Conservation (phyloP, 768 basidiomycete species). For the Cytidiella melzeri region DNA sequence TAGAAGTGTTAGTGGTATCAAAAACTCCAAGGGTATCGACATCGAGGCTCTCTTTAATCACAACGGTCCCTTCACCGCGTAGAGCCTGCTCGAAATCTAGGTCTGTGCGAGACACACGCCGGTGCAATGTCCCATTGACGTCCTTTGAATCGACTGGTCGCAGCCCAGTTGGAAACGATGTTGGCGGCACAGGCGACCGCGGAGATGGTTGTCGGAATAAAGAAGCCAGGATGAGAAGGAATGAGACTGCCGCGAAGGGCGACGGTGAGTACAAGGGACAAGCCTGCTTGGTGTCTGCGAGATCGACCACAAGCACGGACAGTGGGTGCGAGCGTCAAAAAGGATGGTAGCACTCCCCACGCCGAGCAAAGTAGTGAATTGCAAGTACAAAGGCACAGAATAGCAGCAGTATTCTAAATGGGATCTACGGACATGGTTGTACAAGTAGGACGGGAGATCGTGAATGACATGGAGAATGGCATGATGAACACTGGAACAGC, state of each 20-base stretch:
- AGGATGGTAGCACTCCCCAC: not conserved
- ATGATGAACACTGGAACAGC: slow-evolving; percentile 6
- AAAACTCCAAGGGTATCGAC: slow-evolving; percentile 59
- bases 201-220: slow-evolving; percentile 49
- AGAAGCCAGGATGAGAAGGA: slow-evolving; percentile 52
- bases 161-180: slow-evolving; percentile 44
- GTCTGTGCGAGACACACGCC: slow-evolving; percentile 66
- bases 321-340: not conserved
- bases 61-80: slow-evolving; percentile 57
- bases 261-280: not conserved
- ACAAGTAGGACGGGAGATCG: slow-evolving; percentile 4
- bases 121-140: slow-evolving; percentile 29
- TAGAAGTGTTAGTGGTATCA: slow-evolving; percentile 31
- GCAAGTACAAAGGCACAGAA: not conserved
- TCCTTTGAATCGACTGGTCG: slow-evolving; percentile 55
- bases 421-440: slow-evolving; percentile 10
- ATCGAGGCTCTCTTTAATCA: slow-evolving; percentile 67
- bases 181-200: slow-evolving; percentile 37
- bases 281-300: not conserved
- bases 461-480: slow-evolving; percentile 5
- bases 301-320: not conserved
- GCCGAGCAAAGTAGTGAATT: not conserved
- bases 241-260: slow-evolving; percentile 5
- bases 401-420: slow-evolving; percentile 1
- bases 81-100: slow-evolving; percentile 80